A percentile compares a stretch with the other conserved stretches of the same genome.
These are phyloP conservation scores for Tulasnella sp. DNA, from an alignment of 768 basidiomycete genomes.

Conservation along the genomic window DNA sequence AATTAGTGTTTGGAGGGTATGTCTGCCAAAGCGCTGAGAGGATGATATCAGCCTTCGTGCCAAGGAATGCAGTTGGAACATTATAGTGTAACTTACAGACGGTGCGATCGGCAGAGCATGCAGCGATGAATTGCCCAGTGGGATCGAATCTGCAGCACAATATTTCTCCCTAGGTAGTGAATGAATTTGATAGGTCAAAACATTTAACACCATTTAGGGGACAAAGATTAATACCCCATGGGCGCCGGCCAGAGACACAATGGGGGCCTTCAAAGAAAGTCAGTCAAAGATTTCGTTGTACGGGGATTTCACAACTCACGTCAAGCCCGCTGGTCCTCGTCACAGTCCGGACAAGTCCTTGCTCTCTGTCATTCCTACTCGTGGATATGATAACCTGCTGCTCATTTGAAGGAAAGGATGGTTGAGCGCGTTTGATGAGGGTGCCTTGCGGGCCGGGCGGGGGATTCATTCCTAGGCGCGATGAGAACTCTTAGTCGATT, in stretches of 20 bases:
- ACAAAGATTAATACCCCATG: constrained; percentile 62
- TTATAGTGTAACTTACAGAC: constrained; percentile 60
- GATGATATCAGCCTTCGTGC: constrained; percentile 6
- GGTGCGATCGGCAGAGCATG: constrained; percentile 79
- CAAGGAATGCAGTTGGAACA: not conserved
- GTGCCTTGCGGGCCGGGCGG: constrained; percentile 6
- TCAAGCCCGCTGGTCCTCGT: constrained; percentile 88
- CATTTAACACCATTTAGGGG: not conserved
- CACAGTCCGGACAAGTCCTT: constrained; percentile 72
- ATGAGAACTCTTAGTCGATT: too few species aligned
- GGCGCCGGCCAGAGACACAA: constrained; percentile 79
- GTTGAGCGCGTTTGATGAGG: constrained; percentile 13
- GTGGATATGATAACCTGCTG: constrained; percentile 73
- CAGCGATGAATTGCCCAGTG: constrained; percentile 86
- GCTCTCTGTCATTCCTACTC: constrained; percentile 57
- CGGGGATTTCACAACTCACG: constrained; percentile 24
- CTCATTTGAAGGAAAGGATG: constrained; percentile 9
- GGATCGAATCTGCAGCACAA: constrained; percentile 89
- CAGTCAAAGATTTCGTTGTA: not conserved
- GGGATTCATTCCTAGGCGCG: too few species aligned
- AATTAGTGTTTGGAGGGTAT: constrained; percentile 87
- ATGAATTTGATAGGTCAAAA: not conserved
- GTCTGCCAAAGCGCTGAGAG: constrained; percentile 75
- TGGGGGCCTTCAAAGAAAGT: constrained; percentile 44
- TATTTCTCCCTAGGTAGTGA: constrained; percentile 65